phyloP scores from a whole-genome alignment of 169 alveolate species.

The Amoebophrya sp. region DNA sequence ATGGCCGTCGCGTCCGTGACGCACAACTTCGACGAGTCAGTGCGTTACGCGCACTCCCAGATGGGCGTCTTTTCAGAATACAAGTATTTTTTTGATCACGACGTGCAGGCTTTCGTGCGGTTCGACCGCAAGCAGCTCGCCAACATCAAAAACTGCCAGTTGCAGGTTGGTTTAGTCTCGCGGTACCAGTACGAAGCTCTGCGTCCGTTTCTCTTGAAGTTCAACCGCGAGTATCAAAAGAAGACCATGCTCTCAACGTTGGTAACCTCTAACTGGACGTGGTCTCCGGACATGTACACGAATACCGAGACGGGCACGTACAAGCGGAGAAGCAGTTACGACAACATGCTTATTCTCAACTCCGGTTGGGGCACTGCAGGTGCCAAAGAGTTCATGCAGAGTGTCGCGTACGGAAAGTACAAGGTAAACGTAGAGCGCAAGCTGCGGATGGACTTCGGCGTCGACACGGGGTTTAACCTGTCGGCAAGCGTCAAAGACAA shows the following conservation, averaged over 20 bases:
- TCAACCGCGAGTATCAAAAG: neutral
- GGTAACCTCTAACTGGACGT: neutral
- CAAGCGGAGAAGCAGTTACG: neutral
- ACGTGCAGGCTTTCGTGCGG: neutral
- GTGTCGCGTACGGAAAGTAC: neutral
- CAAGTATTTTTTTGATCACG: neutral
- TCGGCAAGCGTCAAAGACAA: neutral
- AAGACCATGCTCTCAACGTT: neutral
- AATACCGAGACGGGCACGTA: neutral
- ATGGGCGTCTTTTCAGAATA: neutral
- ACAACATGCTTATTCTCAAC: neutral
- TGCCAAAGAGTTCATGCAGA: neutral
- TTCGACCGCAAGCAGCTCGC: neutral
- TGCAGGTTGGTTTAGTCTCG: neutral
- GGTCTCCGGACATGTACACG: neutral
- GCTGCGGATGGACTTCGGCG: neutral
- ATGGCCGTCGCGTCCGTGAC: neutral
- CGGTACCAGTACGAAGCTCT: neutral
- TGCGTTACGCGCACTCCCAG: neutral
- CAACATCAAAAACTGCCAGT: neutral
- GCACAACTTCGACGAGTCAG: neutral
- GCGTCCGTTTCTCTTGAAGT: neutral
- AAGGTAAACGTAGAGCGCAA: neutral
- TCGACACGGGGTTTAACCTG: neutral
- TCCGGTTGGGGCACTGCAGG: neutral